Conservation (phyloP, 345 rosid genomes). For the Linum lewisii region DNA sequence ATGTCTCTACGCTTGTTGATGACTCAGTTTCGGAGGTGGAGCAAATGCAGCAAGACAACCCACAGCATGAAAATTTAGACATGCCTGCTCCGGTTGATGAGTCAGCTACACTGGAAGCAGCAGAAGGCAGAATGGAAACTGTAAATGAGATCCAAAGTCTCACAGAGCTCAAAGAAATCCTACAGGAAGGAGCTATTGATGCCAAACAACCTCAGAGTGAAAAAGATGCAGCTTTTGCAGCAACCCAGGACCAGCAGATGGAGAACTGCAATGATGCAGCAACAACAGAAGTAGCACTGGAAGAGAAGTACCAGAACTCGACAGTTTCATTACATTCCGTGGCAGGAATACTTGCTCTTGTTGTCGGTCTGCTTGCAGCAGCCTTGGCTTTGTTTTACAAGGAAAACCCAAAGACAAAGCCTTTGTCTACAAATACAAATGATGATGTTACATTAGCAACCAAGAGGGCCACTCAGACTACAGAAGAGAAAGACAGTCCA, state of each 20-base stretch:
- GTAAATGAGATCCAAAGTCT: slow-evolving; percentile 17
- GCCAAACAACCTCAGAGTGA: slow-evolving; percentile 8
- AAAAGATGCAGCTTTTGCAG: slow-evolving; percentile 3
- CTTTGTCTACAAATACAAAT: slow-evolving; percentile 1
- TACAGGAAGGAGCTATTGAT: slow-evolving; percentile 3
- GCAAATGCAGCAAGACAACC: too few species aligned
- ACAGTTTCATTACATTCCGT: slow-evolving; percentile 4
- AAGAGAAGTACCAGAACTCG: too few species aligned
- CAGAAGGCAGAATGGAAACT: neutral
- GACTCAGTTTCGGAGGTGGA: too few species aligned
- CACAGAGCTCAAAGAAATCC: slow-evolving; percentile 4
- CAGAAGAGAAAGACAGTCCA: slow-evolving; percentile 25
- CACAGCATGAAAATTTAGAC: neutral
- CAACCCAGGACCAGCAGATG: slow-evolving; percentile 10
- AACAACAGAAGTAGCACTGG: slow-evolving; percentile 9
- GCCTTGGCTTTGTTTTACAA: slow-evolving; percentile 19
- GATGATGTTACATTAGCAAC: slow-evolving; percentile 13
- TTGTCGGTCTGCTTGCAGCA: slow-evolving; percentile 31
- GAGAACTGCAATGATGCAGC: too few species aligned
- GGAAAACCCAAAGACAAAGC: slow-evolving; percentile 24
- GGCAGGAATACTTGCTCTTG: slow-evolving; percentile 17
- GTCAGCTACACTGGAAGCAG: slow-evolving; percentile 1
- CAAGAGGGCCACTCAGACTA: slow-evolving; percentile 10
- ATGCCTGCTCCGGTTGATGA: slow-evolving; percentile 3
- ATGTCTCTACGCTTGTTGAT: too few species aligned